phyloP scores from a whole-genome alignment of 371 early-diverging fungal species.

The Mortierella sp. region DNA sequence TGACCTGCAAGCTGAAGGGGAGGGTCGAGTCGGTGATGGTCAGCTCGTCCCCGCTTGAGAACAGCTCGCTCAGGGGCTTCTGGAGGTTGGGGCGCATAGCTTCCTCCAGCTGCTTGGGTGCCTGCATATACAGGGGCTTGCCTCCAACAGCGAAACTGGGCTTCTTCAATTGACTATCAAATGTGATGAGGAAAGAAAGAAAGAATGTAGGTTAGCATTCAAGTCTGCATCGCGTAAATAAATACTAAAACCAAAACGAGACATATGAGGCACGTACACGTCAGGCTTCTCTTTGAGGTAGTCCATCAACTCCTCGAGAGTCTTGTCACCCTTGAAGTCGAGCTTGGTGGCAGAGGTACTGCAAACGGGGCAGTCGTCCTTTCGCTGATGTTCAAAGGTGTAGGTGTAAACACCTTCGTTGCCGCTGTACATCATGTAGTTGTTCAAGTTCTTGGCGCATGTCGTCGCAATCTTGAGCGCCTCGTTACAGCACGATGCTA shows the following conservation, averaged over 20 bases:
- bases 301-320: constrained; percentile 81
- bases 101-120: constrained; percentile 78
- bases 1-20: constrained; percentile 73
- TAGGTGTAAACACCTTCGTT: constrained; percentile 92
- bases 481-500: constrained; percentile 95
- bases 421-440: constrained; percentile 97
- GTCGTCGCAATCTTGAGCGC: constrained; percentile 92
- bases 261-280: constrained; percentile 62
- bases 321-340: constrained; percentile 62
- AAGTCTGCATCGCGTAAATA: not conserved
- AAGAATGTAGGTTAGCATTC: not conserved
- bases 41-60: constrained; percentile 74
- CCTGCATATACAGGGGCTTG: constrained; percentile 85
- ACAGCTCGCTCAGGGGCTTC: constrained; percentile 71
- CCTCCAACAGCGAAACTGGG: constrained; percentile 77
- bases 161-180: constrained; percentile 79
- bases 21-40: constrained; percentile 83
- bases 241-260: not conserved
- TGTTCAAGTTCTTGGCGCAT: constrained; percentile 82
- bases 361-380: constrained; percentile 94
- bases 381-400: constrained; percentile 88
- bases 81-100: constrained; percentile 80
- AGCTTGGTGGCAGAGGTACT: constrained; percentile 67
- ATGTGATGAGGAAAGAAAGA: not conserved
- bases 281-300: constrained; percentile 78